Evolutionary conservation across 805 yeast genomes (phyloP).

Genomic region (Suhomyces prunicola): DNA sequence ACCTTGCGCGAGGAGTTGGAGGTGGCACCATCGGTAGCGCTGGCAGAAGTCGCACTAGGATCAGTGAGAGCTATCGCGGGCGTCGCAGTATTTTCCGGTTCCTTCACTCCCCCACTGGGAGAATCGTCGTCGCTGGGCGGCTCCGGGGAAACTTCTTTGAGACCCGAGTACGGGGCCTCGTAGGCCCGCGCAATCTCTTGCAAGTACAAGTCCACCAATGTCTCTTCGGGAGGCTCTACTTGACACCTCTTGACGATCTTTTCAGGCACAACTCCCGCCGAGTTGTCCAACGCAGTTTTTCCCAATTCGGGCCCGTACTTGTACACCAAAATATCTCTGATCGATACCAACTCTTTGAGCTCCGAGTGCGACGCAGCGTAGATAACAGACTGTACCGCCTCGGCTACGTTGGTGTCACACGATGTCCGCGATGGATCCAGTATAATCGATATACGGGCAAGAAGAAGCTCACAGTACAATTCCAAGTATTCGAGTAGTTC

Average conservation of each 20-base stretch:
- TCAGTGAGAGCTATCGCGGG: neutral
- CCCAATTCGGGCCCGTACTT: conserved; percentile 71
- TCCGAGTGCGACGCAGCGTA: conserved; percentile 73
- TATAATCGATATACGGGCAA: conserved; percentile 69
- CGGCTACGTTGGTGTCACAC: conserved; percentile 63
- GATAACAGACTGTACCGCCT: conserved; percentile 69
- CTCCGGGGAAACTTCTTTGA: conserved; percentile 18
- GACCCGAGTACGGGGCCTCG: conserved; percentile 66
- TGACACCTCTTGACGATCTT: conserved; percentile 61
- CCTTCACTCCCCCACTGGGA: conserved; percentile 16
- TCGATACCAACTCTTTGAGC: conserved; percentile 61
- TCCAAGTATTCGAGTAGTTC: conserved; percentile 79
- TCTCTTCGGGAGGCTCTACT: conserved; percentile 63
- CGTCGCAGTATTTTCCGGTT: conserved; percentile 9
- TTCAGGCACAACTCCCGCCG: conserved; percentile 55
- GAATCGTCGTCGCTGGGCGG: conserved; percentile 17
- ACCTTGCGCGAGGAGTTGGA: conserved; percentile 10
- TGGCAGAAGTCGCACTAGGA: neutral
- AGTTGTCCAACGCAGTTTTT: conserved; percentile 50
- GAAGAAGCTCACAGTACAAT: conserved; percentile 73
- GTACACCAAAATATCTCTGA: conserved; percentile 59
- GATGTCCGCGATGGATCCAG: conserved; percentile 39
- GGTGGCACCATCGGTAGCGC: neutral
- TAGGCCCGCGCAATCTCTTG: conserved; percentile 81
- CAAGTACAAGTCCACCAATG: conserved; percentile 65